Conservation (phyloP, 345 rosid genomes). For the Carallia pectinifolia region DNA sequence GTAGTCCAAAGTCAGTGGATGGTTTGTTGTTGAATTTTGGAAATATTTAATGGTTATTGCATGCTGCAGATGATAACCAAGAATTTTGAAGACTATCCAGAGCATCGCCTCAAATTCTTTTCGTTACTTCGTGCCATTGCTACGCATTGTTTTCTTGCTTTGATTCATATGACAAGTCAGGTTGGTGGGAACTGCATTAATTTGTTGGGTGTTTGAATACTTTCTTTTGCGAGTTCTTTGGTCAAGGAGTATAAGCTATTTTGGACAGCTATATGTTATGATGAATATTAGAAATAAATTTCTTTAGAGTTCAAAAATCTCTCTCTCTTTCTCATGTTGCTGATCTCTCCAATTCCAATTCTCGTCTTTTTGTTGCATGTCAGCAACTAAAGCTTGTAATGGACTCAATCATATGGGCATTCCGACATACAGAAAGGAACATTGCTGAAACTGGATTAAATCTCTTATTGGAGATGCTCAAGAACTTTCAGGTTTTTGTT, state of each 20-base stretch:
- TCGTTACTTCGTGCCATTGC: constrained; percentile 98
- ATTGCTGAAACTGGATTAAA: constrained; percentile 97
- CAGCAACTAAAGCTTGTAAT: constrained; percentile 98
- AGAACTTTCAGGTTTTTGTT: constrained; percentile 73
- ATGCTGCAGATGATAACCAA: constrained; percentile 89
- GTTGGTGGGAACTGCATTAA: constrained; percentile 38
- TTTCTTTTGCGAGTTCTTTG: too few species aligned
- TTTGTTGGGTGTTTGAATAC: neutral
- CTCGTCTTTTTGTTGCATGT: constrained; percentile 8
- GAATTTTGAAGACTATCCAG: constrained; percentile 98
- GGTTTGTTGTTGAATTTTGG: neutral
- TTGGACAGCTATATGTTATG: too few species aligned
- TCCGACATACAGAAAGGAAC: constrained; percentile 98
- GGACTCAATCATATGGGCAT: constrained; percentile 99
- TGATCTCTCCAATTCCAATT: neutral
- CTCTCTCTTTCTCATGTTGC: neutral
- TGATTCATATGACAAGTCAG: constrained; percentile 90
- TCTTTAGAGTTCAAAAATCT: neutral
- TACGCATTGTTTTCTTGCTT: constrained; percentile 84
- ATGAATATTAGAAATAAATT: too few species aligned
- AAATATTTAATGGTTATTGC: neutral
- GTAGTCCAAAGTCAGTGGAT: neutral
- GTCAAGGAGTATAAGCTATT: too few species aligned
- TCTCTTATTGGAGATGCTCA: constrained; percentile 88
- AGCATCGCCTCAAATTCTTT: constrained; percentile 97